Evolutionary conservation across 2,329 filamentous ascomycete species (phyloP), one percentile per base, ranked within the genome.

Genomic region (Microcera coccophila): DNA sequence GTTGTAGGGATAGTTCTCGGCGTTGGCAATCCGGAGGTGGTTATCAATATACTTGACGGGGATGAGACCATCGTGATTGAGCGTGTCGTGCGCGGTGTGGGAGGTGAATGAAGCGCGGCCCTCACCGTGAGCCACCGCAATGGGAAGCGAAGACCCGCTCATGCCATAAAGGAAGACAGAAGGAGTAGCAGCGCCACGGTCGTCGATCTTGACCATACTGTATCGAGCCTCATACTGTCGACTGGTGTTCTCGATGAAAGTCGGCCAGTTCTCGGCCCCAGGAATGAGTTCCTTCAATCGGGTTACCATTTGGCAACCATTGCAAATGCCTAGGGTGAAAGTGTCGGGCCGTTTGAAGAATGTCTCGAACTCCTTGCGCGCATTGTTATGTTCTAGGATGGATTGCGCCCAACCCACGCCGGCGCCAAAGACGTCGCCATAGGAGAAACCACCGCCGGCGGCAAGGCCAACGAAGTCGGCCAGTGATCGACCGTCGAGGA

Each of bases 361-460:
- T 37, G 72, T 68, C 58, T 85, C 73, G 69, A 97, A 96, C 55
- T 91, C 86, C 44, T 76, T 74, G 32, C 90, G 81, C 2, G 78
- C 76, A 32, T 84, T 84, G 44, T 84, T 78, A 68, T 97, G 89
- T 64, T 94, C 79, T 15, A 97, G 78, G 29, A 97, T 90, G 2
- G 87, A 91, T 68, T 94, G 90, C 4, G 93, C 89, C 93, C 93
- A 98, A 33, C 93, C 93, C 59, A 91, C 86, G 40, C 93, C 93
- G n/a, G 93, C 93, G 45, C 91, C 93, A 1, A 97, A 66, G 14
- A 73, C 70, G 56, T 91, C 87, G 55, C 90, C 90, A 63, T 95
- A 97, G 14, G 88, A 95, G 78, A 98, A 97, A 38, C 93, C 93
- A 62, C 93, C 93, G 53, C 90, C 95, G n/a, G 90, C 90, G 26